phyloP scores from a whole-genome alignment of 2,329 filamentous ascomycete species.

The Aurifilum marmelostoma region DNA sequence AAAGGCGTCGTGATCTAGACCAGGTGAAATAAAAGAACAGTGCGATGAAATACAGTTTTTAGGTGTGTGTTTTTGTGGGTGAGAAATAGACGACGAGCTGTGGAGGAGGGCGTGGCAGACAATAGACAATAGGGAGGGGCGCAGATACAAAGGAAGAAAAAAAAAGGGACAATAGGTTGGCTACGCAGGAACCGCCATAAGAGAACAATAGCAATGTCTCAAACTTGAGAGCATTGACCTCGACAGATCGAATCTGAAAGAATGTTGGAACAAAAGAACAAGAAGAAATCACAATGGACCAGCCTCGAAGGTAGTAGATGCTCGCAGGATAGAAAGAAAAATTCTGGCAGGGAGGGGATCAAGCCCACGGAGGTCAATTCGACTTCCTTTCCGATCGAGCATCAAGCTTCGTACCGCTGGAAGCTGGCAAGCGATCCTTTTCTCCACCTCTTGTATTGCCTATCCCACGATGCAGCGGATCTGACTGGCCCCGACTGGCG shows the following conservation, averaged over 20 bases:
- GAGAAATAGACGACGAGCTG: neutral
- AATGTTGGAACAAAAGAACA: constrained; percentile 16
- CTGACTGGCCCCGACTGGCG: constrained; percentile 29
- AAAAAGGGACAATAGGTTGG: constrained; percentile 8
- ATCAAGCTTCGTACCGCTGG: constrained; percentile 10
- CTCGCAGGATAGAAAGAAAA: neutral
- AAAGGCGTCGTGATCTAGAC: neutral
- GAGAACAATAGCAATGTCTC: constrained; percentile 24
- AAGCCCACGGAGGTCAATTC: neutral
- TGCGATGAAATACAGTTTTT: neutral
- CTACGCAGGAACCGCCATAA: constrained; percentile 17
- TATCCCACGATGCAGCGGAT: constrained; percentile 21
- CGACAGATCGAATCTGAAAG: constrained; percentile 5
- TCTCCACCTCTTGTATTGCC: constrained; percentile 9
- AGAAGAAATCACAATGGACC: constrained; percentile 6
- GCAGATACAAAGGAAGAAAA: too few species aligned
- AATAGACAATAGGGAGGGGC: constrained; percentile 6
- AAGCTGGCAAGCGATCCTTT: constrained; percentile 4
- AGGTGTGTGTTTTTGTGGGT: neutral
- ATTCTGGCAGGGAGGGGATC: neutral
- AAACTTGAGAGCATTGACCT: constrained; percentile 7
- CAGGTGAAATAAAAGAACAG: neutral
- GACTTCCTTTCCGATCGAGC: neutral
- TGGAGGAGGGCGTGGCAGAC: constrained; percentile 7
- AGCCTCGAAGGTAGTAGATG: neutral